A percentile compares a stretch with the other conserved stretches of the same genome.
Evolutionary conservation across 176 grass and related monocot species (phyloP).

Genomic region (Elaeis guineensis): DNA sequence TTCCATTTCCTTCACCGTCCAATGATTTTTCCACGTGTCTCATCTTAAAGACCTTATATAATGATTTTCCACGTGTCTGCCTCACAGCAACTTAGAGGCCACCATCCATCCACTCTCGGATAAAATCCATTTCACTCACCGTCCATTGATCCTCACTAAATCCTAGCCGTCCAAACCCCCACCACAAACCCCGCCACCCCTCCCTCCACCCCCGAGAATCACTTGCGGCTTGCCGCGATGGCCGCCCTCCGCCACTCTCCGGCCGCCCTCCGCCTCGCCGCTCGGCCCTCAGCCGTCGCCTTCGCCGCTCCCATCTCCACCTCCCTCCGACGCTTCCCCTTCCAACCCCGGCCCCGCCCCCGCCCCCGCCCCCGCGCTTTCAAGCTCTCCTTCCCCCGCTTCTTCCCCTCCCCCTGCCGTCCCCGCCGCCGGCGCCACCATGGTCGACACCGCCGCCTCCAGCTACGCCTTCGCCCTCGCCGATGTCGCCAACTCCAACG

Average conservation of each 20-base stretch:
- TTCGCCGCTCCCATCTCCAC: conserved; percentile 34
- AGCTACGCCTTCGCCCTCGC: conserved; percentile 40
- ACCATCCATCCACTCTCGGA: no score
- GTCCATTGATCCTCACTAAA: no score
- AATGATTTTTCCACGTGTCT: no score
- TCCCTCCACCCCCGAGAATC: no score
- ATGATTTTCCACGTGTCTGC: no score
- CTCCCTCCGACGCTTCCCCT: conserved; percentile 19
- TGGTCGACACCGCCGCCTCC: conserved; percentile 18
- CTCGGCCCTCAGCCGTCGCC: conserved; percentile 14
- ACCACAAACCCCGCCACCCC: no score
- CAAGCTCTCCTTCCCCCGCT: conserved; percentile 15
- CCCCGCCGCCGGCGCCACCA: conserved; percentile 12
- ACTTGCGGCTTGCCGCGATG: no score
- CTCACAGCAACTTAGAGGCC: no score
- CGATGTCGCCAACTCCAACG: conserved; percentile 41
- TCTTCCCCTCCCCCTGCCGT: not conserved
- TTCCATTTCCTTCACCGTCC: no score
- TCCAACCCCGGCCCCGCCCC: conserved; percentile 20
- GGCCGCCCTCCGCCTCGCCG: not conserved
- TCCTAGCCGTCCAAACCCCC: no score
- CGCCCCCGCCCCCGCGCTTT: conserved; percentile 29
- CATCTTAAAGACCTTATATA: no score
- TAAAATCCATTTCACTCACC: no score
- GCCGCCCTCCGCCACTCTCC: not conserved